phyloP scores from a whole-genome alignment of 345 rosid genomes.

The Kandelia obovata region DNA sequence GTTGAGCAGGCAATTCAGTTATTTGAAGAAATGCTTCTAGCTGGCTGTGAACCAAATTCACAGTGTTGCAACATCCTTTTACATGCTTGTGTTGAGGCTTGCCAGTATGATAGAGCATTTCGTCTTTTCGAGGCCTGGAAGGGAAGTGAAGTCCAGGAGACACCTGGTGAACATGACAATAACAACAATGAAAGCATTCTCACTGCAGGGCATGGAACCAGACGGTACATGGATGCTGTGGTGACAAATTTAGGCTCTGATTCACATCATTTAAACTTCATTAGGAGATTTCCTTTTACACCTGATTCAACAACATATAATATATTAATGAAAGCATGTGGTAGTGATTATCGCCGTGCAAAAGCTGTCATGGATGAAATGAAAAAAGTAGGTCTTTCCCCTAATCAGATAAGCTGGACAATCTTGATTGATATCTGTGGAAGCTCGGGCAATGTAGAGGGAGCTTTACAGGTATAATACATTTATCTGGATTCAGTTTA shows the following conservation, averaged over 20 bases:
- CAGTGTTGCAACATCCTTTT: constrained; percentile 80
- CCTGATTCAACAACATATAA: constrained; percentile 76
- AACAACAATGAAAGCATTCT: constrained; percentile 13
- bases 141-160: constrained; percentile 34
- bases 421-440: constrained; percentile 78
- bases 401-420: constrained; percentile 82
- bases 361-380: constrained; percentile 78
- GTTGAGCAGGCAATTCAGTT: constrained; percentile 73
- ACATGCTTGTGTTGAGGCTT: constrained; percentile 89
- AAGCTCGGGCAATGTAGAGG: constrained; percentile 61
- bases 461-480: constrained; percentile 65
- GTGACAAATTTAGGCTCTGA: constrained; percentile 26
- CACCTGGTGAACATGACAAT: constrained; percentile 23
- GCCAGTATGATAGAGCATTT: constrained; percentile 88
- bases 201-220: constrained; percentile 17
- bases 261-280: constrained; percentile 36
- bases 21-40: constrained; percentile 75
- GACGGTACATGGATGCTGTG: constrained; percentile 14
- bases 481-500: constrained; percentile 6
- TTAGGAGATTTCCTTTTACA: constrained; percentile 48
- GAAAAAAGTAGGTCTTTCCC: constrained; percentile 66
- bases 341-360: constrained; percentile 64
- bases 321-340: constrained; percentile 81
- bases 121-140: constrained; percentile 76
- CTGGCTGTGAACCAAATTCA: constrained; percentile 83